phyloP scores from a whole-genome alignment of 2,329 filamentous ascomycete genomes.

The Colletotrichum trifolii region DNA sequence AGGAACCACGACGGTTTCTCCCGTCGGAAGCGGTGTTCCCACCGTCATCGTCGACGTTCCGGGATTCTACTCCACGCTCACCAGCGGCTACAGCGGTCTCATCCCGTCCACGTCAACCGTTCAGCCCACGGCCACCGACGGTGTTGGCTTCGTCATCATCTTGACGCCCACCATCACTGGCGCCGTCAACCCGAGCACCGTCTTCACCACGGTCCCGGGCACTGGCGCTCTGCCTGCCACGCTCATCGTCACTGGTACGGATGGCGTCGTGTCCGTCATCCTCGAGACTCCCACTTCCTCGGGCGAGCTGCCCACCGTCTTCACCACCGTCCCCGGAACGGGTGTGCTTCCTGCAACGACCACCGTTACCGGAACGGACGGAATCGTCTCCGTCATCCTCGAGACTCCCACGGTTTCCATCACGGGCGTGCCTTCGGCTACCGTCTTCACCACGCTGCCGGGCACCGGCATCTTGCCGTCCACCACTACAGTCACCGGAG shows the following conservation, averaged over 20 bases:
- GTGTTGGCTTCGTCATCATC: conserved; percentile 19
- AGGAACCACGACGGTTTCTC: conserved; percentile 14
- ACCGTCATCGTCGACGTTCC: conserved; percentile 26
- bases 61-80: conserved; percentile 15
- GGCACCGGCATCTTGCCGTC: conserved; percentile 8
- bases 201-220: neutral
- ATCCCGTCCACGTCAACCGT: conserved; percentile 17
- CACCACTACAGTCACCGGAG: neutral
- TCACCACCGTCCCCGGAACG: neutral
- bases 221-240: neutral
- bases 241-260: neutral
- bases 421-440: neutral
- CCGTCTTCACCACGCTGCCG: conserved; percentile 9
- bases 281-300: no score
- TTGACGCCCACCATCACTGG: conserved; percentile 16
- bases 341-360: neutral
- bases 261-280: conserved; percentile 6
- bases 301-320: no score
- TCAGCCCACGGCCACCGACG: conserved; percentile 10
- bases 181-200: neutral
- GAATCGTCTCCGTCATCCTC: neutral
- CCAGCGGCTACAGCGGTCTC: conserved; percentile 24
- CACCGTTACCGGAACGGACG: neutral
- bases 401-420: neutral
- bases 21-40: conserved; percentile 3